Base-by-base conservation (phyloP, 1,139 yeast species). In the Hansenula sp. region DNA sequence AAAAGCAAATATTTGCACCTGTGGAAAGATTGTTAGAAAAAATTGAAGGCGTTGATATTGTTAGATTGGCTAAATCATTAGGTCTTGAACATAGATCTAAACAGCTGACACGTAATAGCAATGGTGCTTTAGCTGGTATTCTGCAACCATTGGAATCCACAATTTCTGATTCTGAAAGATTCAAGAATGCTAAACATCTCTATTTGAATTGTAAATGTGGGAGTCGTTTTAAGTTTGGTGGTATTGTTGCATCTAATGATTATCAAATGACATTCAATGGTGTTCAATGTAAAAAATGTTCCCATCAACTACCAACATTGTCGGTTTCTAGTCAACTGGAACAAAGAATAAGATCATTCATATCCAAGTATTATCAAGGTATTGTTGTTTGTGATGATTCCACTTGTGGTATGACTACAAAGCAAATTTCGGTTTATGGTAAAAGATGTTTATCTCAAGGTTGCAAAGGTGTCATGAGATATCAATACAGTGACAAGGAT, bases 381-480 rank as follows among this genome's bases (percentile, higher is more conserved):
- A 83, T 95, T 91, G 68, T 90, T 35, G 69, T 67, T 0, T 94
- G 99, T 66, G 94, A 86, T 60, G 97, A 91, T 55, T 63, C 80
- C 2, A 78, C 94, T 1, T 94, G 99, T 70, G 90, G 87, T 9
- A 71, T 79, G 44, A 73, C 76, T 18, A 91, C 98, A 0, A 75
- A 97, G 50, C 96, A 91, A 59, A 76, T 93, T 21, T 81, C 93
- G 13, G 97, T 91, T 3, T 90, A 88, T 58, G 98, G 97, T 48
- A 81, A 81, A 55, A 74, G 94, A 54, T 93, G 99, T 66, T 73
- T 90, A 47, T 42, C 63, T 64, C 48, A 75, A 74, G 52, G 68
- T 30, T 93, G 98, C 62, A 83, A 84, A 53, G 99, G 99, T 29
- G 76, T 85, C 19, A 86, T 91, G 90, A 70, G 79, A 46, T 87